Evolutionary conservation across 495 filamentous ascomycete species (phyloP).

Genomic region (Tuber microsphaerosporum): DNA sequence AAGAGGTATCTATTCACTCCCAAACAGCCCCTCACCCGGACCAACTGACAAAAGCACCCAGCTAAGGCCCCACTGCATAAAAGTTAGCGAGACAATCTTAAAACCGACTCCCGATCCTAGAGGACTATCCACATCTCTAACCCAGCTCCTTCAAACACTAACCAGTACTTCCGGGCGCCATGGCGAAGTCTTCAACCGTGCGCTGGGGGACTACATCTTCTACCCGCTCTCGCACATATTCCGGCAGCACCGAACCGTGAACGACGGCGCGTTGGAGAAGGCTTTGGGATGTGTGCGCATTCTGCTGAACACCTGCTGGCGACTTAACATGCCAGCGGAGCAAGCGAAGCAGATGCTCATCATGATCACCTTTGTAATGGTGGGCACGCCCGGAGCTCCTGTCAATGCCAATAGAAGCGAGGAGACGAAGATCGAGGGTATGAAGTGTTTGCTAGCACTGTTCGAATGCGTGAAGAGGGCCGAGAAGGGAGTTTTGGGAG

Average conservation of each 20-base stretch:
- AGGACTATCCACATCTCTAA: not conserved
- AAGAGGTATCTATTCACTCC: not conserved
- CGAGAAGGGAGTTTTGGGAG: slow-evolving; percentile 43
- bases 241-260: slow-evolving; percentile 61
- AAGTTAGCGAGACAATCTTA: not conserved
- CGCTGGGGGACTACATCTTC: slow-evolving; percentile 89
- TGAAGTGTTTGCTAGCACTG: slow-evolving; percentile 52
- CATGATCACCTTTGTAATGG: slow-evolving; percentile 71
- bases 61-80: not conserved
- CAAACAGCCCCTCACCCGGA: not conserved
- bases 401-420: slow-evolving; percentile 52
- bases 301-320: slow-evolving; percentile 73
- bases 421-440: slow-evolving; percentile 59
- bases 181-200: slow-evolving; percentile 59
- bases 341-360: slow-evolving; percentile 79
- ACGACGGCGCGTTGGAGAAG: slow-evolving; percentile 66
- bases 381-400: slow-evolving; percentile 56
- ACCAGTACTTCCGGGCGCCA: slow-evolving; percentile 26
- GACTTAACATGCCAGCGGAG: slow-evolving; percentile 54
- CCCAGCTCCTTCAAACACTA: not conserved
- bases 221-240: slow-evolving; percentile 87
- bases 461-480: slow-evolving; percentile 45
- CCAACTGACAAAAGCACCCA: not conserved
- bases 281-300: slow-evolving; percentile 64
- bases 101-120: not conserved